phyloP scores from a whole-genome alignment of 1,139 yeast species.

The Hansenula lynferdii region DNA sequence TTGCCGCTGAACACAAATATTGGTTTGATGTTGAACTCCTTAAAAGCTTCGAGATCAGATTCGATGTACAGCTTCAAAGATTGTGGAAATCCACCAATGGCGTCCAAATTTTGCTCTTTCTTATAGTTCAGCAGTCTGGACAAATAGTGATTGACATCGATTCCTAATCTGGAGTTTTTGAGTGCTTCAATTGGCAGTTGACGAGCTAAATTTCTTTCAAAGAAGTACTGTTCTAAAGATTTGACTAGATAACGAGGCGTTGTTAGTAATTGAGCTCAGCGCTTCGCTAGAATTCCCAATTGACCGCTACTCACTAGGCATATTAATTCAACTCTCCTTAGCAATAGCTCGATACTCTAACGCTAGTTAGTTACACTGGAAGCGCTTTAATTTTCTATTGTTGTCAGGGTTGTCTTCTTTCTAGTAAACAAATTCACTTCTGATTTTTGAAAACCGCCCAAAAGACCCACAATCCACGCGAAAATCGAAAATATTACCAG shows the following conservation, averaged over 20 bases:
- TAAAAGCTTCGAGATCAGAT: slow-evolving; percentile 58
- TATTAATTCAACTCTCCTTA: too few relatives aligned
- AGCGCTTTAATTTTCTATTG: too few relatives aligned
- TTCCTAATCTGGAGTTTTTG: slow-evolving; percentile 69
- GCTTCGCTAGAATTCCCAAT: neutral
- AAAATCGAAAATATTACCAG: too few relatives aligned
- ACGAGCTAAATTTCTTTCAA: slow-evolving; percentile 63
- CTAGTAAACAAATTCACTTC: too few relatives aligned
- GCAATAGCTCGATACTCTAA: too few relatives aligned
- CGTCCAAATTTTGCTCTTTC: slow-evolving; percentile 69
- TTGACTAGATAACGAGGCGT: slow-evolving; percentile 39
- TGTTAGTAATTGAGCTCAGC: neutral
- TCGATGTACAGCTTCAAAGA: slow-evolving; percentile 55
- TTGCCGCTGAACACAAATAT: slow-evolving; percentile 69
- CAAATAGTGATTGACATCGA: slow-evolving; percentile 79
- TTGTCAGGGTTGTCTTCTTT: too few relatives aligned
- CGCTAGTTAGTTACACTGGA: too few relatives aligned
- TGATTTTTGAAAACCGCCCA: too few relatives aligned
- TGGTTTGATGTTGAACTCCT: slow-evolving; percentile 63
- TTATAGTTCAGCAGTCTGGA: slow-evolving; percentile 56
- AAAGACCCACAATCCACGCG: too few relatives aligned
- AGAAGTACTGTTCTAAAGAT: slow-evolving; percentile 65
- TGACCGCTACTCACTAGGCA: neutral
- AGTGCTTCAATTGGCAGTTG: slow-evolving; percentile 62
- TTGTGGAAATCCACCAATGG: slow-evolving; percentile 80